Conservation (phyloP, 345 rosid genomes). For the Streptanthus diversifolius region DNA sequence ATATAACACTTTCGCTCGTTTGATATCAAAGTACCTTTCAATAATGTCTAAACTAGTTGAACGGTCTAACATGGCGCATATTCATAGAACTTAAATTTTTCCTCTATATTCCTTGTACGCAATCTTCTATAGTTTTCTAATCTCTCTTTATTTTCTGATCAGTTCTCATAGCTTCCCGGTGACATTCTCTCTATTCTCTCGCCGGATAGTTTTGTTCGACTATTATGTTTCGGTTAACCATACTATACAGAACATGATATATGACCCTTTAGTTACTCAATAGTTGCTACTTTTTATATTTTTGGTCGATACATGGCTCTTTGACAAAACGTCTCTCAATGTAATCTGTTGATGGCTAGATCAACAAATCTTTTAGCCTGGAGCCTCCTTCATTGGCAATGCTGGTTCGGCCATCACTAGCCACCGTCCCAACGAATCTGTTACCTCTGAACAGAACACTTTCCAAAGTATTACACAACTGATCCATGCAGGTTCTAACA, state of each 20-base stretch:
- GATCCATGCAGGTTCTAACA: constrained; percentile 48
- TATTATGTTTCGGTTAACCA: background rate
- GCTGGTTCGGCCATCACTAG: constrained; percentile 6
- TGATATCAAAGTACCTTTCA: background rate
- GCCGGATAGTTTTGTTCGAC: background rate
- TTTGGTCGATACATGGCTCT: background rate
- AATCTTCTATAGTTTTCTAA: background rate
- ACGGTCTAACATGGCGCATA: background rate
- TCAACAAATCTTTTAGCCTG: constrained; percentile 2
- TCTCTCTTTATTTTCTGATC: background rate
- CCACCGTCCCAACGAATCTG: constrained; percentile 22
- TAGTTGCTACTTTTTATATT: background rate
- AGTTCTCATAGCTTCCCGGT: background rate
- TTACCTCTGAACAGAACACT: constrained; percentile 25
- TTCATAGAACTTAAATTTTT: too few species aligned
- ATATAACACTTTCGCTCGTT: background rate
- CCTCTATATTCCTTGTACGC: background rate
- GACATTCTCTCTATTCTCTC: background rate
- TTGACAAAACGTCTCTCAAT: background rate
- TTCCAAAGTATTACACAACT: constrained; percentile 17
- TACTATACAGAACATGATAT: background rate
- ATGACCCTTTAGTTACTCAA: background rate
- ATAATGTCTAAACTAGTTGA: background rate
- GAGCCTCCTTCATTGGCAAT: background rate
- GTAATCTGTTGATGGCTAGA: background rate